phyloP scores from a whole-genome alignment of 2,329 filamentous ascomycete species.

The Hymenoscyphus linearis region DNA sequence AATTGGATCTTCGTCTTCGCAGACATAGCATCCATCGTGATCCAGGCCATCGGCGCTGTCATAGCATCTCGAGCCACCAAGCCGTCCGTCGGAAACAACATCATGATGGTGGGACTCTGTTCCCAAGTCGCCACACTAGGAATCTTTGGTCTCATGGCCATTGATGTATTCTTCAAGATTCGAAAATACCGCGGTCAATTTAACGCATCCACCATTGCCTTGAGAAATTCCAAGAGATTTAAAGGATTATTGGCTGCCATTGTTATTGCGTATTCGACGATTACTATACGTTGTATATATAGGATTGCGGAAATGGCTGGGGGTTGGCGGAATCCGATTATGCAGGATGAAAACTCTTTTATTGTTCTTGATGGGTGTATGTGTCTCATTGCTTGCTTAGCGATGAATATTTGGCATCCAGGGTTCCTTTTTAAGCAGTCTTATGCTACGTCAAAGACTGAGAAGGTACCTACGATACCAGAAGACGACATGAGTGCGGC shows the following conservation, averaged over 20 bases:
- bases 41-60: constrained; percentile 45
- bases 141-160: constrained; percentile 26
- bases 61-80: constrained; percentile 44
- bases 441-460: constrained; percentile 11
- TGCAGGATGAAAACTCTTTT: constrained; percentile 56
- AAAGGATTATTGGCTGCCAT: constrained; percentile 12
- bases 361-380: constrained; percentile 44
- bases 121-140: constrained; percentile 35
- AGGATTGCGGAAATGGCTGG: constrained; percentile 54
- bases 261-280: constrained; percentile 10
- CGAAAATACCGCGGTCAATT: constrained; percentile 6
- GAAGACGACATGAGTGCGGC: neutral
- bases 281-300: constrained; percentile 16
- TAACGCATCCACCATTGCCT: constrained; percentile 7
- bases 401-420: constrained; percentile 42
- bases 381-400: constrained; percentile 41
- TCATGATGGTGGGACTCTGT: constrained; percentile 35
- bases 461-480: neutral
- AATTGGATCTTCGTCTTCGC: constrained; percentile 55
- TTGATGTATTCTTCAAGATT: constrained; percentile 17
- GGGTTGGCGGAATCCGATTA: constrained; percentile 57
- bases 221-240: constrained; percentile 9
- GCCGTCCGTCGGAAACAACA: constrained; percentile 32
- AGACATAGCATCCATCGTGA: constrained; percentile 47
- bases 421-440: constrained; percentile 15